Evolutionary conservation across 345 rosid genomes (phyloP).

Genomic region (Eucalyptus regnans): DNA sequence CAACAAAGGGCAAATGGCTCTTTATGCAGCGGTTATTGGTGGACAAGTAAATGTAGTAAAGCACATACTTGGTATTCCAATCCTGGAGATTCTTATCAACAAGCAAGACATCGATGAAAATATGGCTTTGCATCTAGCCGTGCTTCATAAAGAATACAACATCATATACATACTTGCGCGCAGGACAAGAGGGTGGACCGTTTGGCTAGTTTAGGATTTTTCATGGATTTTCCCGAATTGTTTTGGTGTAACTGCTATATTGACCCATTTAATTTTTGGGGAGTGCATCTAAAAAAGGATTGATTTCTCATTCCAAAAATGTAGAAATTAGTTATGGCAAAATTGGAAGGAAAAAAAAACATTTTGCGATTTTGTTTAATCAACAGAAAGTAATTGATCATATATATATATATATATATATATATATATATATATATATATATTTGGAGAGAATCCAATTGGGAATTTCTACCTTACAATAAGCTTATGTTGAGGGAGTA

Average conservation of each 20-base stretch:
- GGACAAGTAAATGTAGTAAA: too few species aligned
- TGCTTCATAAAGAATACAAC: not conserved
- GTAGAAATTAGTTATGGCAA: not conserved
- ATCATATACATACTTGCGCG: not conserved
- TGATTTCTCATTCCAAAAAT: not conserved
- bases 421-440: not conserved
- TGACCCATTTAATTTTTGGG: not conserved
- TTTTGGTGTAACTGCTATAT: not conserved
- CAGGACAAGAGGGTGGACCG: too few species aligned
- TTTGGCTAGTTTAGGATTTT: not conserved
- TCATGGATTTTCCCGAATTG: not conserved
- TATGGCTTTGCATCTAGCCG: not conserved
- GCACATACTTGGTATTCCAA: too few species aligned
- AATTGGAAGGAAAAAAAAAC: too few species aligned
- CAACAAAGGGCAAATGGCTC: too few species aligned
- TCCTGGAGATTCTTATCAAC: too few species aligned
- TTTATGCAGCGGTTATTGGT: too few species aligned
- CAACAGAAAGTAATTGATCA: too few species aligned
- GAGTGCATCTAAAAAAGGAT: too few species aligned
- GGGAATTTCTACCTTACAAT: not conserved
- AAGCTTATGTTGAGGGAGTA: not conserved
- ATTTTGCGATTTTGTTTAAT: not conserved
- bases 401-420: not conserved
- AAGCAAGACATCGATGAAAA: not conserved
- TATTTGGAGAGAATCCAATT: not conserved